Percentiles rank a stretch among this genome's conserved stretches.
These are phyloP conservation scores for Vavraia culicis DNA, from an alignment of 371 early-diverging fungal species.

Conservation along the genomic window DNA sequence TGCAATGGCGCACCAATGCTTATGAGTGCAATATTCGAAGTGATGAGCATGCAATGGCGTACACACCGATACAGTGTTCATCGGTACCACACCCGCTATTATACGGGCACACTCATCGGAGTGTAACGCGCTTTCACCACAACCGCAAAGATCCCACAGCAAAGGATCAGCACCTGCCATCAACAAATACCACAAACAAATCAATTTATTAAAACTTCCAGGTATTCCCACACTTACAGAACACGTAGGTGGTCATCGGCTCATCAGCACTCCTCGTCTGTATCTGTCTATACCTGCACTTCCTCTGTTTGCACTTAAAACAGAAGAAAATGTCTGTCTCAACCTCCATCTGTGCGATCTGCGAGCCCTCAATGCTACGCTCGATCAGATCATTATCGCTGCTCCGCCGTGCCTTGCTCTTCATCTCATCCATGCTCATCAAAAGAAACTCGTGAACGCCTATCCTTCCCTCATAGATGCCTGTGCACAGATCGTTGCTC, in stretches of 20 bases:
- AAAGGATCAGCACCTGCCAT: too few species aligned
- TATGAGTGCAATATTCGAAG: too few species aligned
- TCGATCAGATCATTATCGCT: conserved; percentile 33
- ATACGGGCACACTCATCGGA: too few species aligned
- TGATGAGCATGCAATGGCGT: too few species aligned
- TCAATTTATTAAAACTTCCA: conserved; percentile 42
- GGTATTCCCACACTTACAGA: conserved; percentile 42
- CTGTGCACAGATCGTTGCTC: conserved; percentile 33
- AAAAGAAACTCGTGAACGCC: conserved; percentile 30
- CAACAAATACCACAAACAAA: too few species aligned
- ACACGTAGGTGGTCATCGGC: conserved; percentile 45
- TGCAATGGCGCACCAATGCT: too few species aligned
- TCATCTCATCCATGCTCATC: conserved; percentile 43
- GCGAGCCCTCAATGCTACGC: conserved; percentile 33
- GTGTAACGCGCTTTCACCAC: too few species aligned
- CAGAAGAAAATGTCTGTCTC: conserved; percentile 45
- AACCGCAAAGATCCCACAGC: too few species aligned
- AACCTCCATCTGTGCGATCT: conserved; percentile 37
- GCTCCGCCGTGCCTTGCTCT: conserved; percentile 32
- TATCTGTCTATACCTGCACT: conserved; percentile 42
- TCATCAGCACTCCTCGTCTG: conserved; percentile 46
- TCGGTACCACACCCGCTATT: too few species aligned
- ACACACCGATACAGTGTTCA: too few species aligned
- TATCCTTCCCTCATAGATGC: conserved; percentile 37
- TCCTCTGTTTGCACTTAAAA: conserved; percentile 42